A percentile compares a stretch with the other conserved stretches of the same genome.
Evolutionary conservation across 1,284 basidiomycete species (phyloP).

Genomic region (Testicularia cyperi): DNA sequence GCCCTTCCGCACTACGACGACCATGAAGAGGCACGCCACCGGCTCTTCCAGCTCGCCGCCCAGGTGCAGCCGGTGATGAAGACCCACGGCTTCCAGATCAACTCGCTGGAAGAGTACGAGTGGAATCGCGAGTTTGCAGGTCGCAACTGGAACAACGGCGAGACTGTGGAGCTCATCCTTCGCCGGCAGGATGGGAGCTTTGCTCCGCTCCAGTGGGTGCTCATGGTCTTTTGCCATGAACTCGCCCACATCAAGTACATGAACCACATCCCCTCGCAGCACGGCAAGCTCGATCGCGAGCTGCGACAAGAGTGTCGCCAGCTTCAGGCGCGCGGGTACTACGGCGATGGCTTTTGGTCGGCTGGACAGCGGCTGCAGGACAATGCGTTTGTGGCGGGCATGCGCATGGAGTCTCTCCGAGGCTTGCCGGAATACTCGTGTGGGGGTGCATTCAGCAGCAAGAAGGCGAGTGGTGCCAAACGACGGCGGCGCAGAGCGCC

Average conservation of each 20-base stretch:
- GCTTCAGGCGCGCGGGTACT: constrained; percentile 43
- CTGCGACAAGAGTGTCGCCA: constrained; percentile 28
- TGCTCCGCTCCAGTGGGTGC: constrained; percentile 37
- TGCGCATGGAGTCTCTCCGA: constrained; percentile 20
- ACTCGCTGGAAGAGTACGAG: constrained; percentile 47
- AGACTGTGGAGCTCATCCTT: constrained; percentile 46
- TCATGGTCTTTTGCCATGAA: constrained; percentile 50
- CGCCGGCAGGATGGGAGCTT: constrained; percentile 34
- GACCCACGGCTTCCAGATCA: constrained; percentile 43
- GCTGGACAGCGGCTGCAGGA: constrained; percentile 36
- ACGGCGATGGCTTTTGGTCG: constrained; percentile 50
- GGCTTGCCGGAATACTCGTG: constrained; percentile 44
- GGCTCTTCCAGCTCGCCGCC: constrained; percentile 41
- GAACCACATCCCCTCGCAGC: constrained; percentile 48
- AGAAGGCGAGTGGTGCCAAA: no score
- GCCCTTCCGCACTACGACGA: constrained; percentile 28
- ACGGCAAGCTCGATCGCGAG: constrained; percentile 40
- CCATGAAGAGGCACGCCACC: constrained; percentile 24
- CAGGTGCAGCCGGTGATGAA: constrained; percentile 51
- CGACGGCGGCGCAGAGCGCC: no score
- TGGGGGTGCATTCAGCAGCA: constrained; percentile 38
- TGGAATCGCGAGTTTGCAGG: constrained; percentile 49
- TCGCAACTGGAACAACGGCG: constrained; percentile 50
- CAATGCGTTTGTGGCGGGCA: constrained; percentile 29
- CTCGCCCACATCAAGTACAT: constrained; percentile 49